Evolutionary conservation across 306 rosid species (phyloP).

Genomic region (Inga laurina): DNA sequence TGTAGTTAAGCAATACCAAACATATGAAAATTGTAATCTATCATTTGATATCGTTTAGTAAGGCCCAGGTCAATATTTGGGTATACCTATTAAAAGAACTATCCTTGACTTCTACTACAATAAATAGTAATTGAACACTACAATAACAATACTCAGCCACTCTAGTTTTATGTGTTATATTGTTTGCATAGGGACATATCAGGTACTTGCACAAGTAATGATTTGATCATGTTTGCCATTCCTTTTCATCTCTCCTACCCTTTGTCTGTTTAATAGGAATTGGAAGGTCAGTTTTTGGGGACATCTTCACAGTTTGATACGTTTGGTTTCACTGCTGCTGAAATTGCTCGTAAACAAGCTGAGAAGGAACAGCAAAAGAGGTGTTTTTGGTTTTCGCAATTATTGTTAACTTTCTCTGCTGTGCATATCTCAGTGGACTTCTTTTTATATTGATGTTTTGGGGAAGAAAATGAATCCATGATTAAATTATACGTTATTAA

Average conservation of each 20-base stretch:
- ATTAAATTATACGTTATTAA: not conserved
- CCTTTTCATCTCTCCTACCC: constrained; percentile 9
- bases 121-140: not conserved
- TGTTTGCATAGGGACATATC: not conserved
- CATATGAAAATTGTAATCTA: constrained; percentile 13
- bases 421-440: not conserved
- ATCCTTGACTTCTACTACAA: not conserved
- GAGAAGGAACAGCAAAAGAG: constrained; percentile 91
- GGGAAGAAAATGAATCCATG: not conserved
- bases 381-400: constrained; percentile 40
- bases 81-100: not conserved
- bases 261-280: constrained; percentile 51
- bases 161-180: not conserved
- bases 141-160: not conserved
- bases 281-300: constrained; percentile 82
- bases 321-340: constrained; percentile 85
- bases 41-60: not conserved
- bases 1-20: constrained; percentile 24
- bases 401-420: constrained; percentile 20
- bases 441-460: not conserved
- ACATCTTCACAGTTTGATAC: constrained; percentile 91
- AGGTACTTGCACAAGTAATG: not conserved
- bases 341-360: constrained; percentile 83
- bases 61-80: not conserved
- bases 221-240: not conserved